phyloP scores from a whole-genome alignment of 1,284 basidiomycete genomes.

The Phenoliferia sp. region DNA sequence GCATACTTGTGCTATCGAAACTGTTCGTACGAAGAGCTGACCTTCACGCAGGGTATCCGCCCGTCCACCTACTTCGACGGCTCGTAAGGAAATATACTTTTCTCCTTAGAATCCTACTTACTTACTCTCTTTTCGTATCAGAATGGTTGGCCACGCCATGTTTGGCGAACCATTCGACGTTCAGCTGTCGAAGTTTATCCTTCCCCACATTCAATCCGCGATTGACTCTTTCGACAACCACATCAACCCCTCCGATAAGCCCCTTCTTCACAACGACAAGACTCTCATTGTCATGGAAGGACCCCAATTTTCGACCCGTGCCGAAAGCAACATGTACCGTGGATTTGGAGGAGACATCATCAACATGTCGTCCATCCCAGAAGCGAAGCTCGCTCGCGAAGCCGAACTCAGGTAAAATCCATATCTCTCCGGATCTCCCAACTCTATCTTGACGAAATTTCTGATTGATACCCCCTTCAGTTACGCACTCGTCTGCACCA shows the following conservation, averaged over 20 bases:
- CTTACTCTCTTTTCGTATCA: conserved; percentile 57
- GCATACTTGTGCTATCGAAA: neutral
- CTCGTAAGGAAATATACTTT: conserved; percentile 46
- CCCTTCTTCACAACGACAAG: conserved; percentile 67
- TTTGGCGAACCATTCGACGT: conserved; percentile 68
- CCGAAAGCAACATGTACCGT: conserved; percentile 92
- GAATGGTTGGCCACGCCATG: conserved; percentile 82
- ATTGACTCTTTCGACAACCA: conserved; percentile 55
- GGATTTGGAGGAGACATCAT: conserved; percentile 89
- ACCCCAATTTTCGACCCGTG: conserved; percentile 71
- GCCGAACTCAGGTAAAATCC: conserved; percentile 75
- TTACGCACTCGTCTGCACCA: conserved; percentile 83
- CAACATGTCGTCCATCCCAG: conserved; percentile 82
- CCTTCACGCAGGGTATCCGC: conserved; percentile 23
- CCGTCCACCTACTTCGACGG: conserved; percentile 83
- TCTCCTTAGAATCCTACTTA: neutral
- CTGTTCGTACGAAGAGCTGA: neutral
- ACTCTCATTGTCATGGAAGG: conserved; percentile 97
- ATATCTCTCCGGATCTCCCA: neutral
- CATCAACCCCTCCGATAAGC: conserved; percentile 42
- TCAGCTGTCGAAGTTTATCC: conserved; percentile 65
- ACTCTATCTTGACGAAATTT: conserved; percentile 6
- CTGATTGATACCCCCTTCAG: conserved; percentile 45
- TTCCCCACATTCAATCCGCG: conserved; percentile 59
- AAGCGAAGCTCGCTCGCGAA: conserved; percentile 92